These are phyloP conservation scores for Lichenothelia convexa DNA, from an alignment of 495 filamentous ascomycete genomes.

Conservation along the genomic window DNA sequence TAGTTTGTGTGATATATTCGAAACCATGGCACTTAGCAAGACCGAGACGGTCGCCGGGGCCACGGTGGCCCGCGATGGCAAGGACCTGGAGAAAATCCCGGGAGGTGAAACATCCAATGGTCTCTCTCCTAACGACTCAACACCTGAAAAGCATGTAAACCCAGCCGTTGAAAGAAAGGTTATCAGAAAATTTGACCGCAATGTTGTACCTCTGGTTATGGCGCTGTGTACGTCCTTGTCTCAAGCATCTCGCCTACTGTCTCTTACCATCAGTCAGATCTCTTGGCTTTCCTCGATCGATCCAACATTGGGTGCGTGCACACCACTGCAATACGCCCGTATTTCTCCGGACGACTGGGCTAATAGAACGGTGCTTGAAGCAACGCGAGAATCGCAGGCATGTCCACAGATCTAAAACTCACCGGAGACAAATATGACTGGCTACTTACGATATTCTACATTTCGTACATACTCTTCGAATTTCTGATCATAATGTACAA, in stretches of 20 bases:
- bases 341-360: no score
- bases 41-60: no score
- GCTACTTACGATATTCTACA: slow-evolving; percentile 49
- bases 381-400: slow-evolving; percentile 49
- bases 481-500: slow-evolving; percentile 47
- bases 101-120: no score
- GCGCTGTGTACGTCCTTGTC: background rate
- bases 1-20: no score
- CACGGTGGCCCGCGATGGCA: no score
- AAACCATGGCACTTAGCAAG: no score
- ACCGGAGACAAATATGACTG: slow-evolving; percentile 42
- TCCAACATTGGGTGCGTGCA: no score
- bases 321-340: no score
- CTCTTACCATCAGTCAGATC: background rate
- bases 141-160: background rate
- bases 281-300: background rate
- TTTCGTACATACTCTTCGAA: slow-evolving; percentile 59
- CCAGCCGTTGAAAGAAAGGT: background rate
- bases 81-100: no score
- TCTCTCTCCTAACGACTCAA: no score
- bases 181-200: background rate
- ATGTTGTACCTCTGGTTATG: background rate
- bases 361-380: no score
- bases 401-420: slow-evolving; percentile 43
- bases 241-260: background rate